Base-by-base conservation (phyloP, 1,284 basidiomycete species). In the Mycena citricolor region DNA sequence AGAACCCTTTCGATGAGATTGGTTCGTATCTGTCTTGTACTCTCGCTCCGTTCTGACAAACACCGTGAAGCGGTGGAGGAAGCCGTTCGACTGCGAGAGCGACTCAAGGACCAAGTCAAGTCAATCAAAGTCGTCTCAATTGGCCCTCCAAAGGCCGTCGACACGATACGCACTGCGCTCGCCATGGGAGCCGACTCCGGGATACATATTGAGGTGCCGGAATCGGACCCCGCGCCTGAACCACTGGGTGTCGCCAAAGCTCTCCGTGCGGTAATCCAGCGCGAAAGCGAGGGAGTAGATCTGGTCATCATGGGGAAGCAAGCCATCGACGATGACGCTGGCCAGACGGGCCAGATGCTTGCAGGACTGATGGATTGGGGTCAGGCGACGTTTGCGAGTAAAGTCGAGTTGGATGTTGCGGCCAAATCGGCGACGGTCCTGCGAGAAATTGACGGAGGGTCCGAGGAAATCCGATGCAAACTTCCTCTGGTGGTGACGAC, bases 1-100 rank as follows among this genome's bases (percentile, higher is more conserved):
- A 95, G 93, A 97, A 97, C 68, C 94, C 94, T 0, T 97, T 97
- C 59, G 93, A 95, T 64, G 93, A 97, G 69, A 97, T 97, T 61
- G 92, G 92, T 93, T 52, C 60, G 84, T 69, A 29, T 8, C 43
- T 21, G 37, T 25, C 23, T n/a, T 10, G 13, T 16, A 25, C 25
- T 6, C 39, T 8, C 25, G 35, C 21, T 19, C 32, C 26, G 6
- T 39, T 17, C 17, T 21, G 4, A 24, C 16, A 35, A 40, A 47
- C 19, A 44, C 32, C 20, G 31, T 47, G 14, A 60, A 97, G 95
- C 97, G 42, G 91, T 99, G 37, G 95, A 99, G 70, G 97, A 99
- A 69, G 95, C 97, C 41, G 86, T 99, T 44, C 86, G 94, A 44
- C 72, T 98, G 35, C 87, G 93, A 31, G 93, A 97, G 66, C 81